These are phyloP conservation scores for Trichoderma hamatum DNA, from an alignment of 2,329 filamentous ascomycete species.

Conservation along the genomic window DNA sequence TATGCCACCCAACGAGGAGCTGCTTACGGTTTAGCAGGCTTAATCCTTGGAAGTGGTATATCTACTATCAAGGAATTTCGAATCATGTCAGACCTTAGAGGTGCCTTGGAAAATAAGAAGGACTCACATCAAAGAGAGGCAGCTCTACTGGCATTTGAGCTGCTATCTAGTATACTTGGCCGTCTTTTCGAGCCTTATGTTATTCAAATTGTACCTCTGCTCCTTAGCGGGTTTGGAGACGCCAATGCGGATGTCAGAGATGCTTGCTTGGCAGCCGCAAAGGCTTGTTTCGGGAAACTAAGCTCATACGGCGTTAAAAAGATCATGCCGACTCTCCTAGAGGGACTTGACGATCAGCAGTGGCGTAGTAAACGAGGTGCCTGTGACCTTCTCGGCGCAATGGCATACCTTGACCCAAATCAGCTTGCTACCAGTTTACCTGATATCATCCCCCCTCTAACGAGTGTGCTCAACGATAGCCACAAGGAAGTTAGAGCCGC, in stretches of 20 bases:
- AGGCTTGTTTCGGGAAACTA: conserved; percentile 88
- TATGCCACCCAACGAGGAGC: conserved; percentile 93
- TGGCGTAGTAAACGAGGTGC: conserved; percentile 99
- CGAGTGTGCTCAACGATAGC: conserved; percentile 91
- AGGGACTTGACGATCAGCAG: conserved; percentile 90
- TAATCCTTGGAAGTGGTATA: conserved; percentile 87
- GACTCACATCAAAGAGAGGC: conserved; percentile 87
- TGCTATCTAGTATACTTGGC: conserved; percentile 83
- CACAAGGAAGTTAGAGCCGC: conserved; percentile 94
- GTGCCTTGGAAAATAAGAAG: conserved; percentile 93
- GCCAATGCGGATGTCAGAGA: conserved; percentile 86
- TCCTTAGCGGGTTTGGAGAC: conserved; percentile 89
- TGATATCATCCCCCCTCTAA: conserved; percentile 95
- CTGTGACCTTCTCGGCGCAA: conserved; percentile 93
- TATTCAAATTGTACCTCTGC: conserved; percentile 89
- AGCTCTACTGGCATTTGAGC: conserved; percentile 85
- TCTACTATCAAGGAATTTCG: conserved; percentile 80
- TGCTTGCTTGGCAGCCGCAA: conserved; percentile 88
- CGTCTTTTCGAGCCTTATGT: conserved; percentile 94
- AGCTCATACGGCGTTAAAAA: conserved; percentile 96
- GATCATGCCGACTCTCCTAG: conserved; percentile 86
- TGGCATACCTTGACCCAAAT: conserved; percentile 97
- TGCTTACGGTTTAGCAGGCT: conserved; percentile 89
- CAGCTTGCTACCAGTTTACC: conserved; percentile 90
- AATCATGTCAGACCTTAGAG: conserved; percentile 78